A percentile compares a stretch with the other conserved stretches of the same genome.
phyloP scores from a whole-genome alignment of 2,329 filamentous ascomycete species.

The Penicillium sp. region DNA sequence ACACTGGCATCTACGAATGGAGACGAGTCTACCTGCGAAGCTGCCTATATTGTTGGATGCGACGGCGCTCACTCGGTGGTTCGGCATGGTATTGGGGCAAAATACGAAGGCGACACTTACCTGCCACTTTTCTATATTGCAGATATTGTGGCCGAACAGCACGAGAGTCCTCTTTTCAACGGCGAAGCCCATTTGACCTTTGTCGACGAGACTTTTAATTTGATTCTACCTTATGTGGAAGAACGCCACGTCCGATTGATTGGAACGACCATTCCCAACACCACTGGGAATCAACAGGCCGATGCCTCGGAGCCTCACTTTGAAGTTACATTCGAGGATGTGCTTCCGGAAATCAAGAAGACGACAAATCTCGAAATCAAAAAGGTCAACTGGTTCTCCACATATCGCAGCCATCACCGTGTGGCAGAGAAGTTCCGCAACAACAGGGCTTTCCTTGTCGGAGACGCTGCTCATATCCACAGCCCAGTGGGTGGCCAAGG shows the following conservation, averaged over 20 bases:
- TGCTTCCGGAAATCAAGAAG: conserved; percentile 33
- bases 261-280: conserved; percentile 30
- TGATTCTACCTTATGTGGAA: conserved; percentile 40
- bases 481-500: conserved; percentile 63
- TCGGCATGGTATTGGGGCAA: conserved; percentile 48
- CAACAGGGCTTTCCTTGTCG: conserved; percentile 60
- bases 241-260: conserved; percentile 33
- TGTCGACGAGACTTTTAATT: conserved; percentile 44
- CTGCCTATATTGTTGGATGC: conserved; percentile 57
- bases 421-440: conserved; percentile 52
- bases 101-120: conserved; percentile 53
- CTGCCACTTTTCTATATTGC: conserved; percentile 54
- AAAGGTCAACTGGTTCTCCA: conserved; percentile 49
- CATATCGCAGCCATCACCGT: conserved; percentile 55
- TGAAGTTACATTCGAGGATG: conserved; percentile 41
- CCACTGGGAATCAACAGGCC: conserved; percentile 9
- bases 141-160: conserved; percentile 46
- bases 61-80: conserved; percentile 60
- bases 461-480: conserved; percentile 65
- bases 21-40: conserved; percentile 39
- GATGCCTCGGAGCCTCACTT: conserved; percentile 26
- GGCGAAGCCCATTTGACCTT: conserved; percentile 44
- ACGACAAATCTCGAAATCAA: conserved; percentile 34
- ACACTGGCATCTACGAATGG: conserved; percentile 27
- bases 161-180: conserved; percentile 35